Percentiles rank a stretch among this genome's conserved stretches.
Conservation (phyloP, 352 stramenopile genomes). For the Achlya hypogyna region DNA sequence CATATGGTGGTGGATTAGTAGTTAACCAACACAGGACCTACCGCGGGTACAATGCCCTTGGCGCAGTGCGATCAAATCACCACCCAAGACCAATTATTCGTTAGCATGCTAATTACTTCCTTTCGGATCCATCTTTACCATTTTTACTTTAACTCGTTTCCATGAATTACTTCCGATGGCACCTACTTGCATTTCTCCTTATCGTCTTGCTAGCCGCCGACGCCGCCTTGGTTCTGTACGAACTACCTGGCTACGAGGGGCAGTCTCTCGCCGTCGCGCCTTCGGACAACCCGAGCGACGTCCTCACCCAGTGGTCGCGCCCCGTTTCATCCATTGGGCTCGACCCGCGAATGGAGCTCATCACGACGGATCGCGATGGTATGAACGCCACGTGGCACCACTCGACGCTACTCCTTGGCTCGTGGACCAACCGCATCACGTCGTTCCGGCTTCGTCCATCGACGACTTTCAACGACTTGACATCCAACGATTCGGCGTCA, state of each 20-base stretch:
- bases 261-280: not conserved
- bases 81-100: too few species aligned
- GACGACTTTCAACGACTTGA: not conserved
- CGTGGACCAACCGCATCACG: not conserved
- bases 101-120: too few species aligned
- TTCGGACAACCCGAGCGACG: not conserved
- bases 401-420: not conserved
- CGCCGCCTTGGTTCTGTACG: too few species aligned
- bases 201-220: too few species aligned
- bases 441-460: not conserved
- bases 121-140: too few species aligned
- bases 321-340: not conserved
- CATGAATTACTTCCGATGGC: too few species aligned
- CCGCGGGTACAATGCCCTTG: too few species aligned
- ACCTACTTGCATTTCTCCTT: too few species aligned
- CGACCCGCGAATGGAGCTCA: not conserved
- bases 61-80: too few species aligned
- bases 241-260: not conserved
- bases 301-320: not conserved
- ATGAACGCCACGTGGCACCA: not conserved
- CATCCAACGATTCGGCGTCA: not conserved
- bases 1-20: too few species aligned
- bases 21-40: too few species aligned
- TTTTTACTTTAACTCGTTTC: too few species aligned
- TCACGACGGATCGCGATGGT: not conserved